Evolutionary conservation across 345 rosid genomes (phyloP).

Genomic region (Camelina laxa): DNA sequence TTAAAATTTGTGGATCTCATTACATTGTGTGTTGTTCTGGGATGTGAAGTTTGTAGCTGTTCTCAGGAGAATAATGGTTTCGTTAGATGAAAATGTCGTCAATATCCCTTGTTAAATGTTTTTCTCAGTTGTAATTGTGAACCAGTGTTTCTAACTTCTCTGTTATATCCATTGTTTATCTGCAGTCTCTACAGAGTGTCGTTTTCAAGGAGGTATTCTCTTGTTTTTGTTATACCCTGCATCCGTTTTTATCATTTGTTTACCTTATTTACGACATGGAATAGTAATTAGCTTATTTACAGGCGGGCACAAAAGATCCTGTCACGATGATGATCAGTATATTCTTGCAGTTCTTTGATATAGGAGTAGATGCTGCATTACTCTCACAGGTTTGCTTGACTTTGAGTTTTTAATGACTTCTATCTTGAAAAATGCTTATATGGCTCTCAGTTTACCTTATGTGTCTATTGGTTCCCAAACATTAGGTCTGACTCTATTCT

Average conservation of each 20-base stretch:
- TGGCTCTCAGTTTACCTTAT: background rate
- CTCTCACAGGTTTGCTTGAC: constrained; percentile 76
- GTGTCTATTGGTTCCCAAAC: constrained; percentile 4
- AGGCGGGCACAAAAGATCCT: constrained; percentile 98
- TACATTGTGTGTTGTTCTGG: background rate
- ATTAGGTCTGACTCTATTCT: constrained; percentile 25
- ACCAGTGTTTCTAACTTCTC: constrained; percentile 31
- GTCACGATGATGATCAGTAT: constrained; percentile 92
- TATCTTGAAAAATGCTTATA: background rate
- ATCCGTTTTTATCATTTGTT: background rate
- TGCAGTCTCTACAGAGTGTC: constrained; percentile 99
- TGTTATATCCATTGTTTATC: constrained; percentile 29
- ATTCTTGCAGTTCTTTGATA: constrained; percentile 93
- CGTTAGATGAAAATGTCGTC: background rate
- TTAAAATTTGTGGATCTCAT: constrained; percentile 4
- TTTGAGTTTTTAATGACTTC: background rate
- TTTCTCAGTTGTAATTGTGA: constrained; percentile 19
- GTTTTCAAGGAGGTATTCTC: constrained; percentile 90
- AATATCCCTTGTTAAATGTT: background rate
- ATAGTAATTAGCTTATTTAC: constrained; percentile 47
- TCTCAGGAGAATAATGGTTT: constrained; percentile 4
- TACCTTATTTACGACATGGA: constrained; percentile 17
- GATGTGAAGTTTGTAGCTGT: background rate
- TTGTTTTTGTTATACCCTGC: constrained; percentile 5
- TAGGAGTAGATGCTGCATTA: constrained; percentile 87